Conservation (phyloP, 768 basidiomycete species). For the Kwoniella mangroviensis region DNA sequence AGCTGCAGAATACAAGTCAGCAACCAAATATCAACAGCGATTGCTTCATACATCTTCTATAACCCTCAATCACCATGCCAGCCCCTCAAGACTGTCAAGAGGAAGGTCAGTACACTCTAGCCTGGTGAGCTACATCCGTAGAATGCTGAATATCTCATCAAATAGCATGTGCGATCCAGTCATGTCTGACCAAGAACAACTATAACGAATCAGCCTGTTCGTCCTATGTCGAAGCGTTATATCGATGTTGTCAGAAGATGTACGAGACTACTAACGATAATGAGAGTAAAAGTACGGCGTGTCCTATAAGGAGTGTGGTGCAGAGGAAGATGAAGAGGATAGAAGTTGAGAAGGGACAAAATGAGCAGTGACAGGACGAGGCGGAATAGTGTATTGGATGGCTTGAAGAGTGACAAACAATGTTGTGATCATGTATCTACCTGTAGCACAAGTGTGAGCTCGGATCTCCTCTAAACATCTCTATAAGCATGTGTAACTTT, state of each 20-base stretch:
- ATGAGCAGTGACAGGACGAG: too few species aligned
- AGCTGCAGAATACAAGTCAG: too few species aligned
- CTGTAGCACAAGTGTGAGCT: too few species aligned
- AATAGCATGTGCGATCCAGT: slow-evolving; percentile 55
- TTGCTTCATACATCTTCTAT: too few species aligned
- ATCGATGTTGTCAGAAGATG: slow-evolving; percentile 52
- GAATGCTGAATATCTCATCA: background rate
- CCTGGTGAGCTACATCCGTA: too few species aligned
- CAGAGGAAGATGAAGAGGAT: slow-evolving; percentile 44
- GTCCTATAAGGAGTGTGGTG: slow-evolving; percentile 50
- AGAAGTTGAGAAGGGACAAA: slow-evolving; percentile 17
- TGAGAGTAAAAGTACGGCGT: slow-evolving; percentile 41
- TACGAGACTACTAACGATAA: slow-evolving; percentile 34
- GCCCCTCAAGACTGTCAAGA: slow-evolving; percentile 50
- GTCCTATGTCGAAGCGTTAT: slow-evolving; percentile 46
- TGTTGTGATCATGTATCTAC: too few species aligned
- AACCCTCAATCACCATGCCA: slow-evolving; percentile 1
- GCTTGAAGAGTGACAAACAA: too few species aligned
- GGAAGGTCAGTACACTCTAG: slow-evolving; percentile 36
- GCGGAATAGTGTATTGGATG: too few species aligned
- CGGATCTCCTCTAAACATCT: too few species aligned
- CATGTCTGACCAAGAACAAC: slow-evolving; percentile 51
- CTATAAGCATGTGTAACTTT: too few species aligned
- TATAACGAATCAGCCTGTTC: slow-evolving; percentile 53
- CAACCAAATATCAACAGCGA: too few species aligned